Base-by-base conservation (phyloP, 352 stramenopile genomes). In the Pythium coloratum region DNA sequence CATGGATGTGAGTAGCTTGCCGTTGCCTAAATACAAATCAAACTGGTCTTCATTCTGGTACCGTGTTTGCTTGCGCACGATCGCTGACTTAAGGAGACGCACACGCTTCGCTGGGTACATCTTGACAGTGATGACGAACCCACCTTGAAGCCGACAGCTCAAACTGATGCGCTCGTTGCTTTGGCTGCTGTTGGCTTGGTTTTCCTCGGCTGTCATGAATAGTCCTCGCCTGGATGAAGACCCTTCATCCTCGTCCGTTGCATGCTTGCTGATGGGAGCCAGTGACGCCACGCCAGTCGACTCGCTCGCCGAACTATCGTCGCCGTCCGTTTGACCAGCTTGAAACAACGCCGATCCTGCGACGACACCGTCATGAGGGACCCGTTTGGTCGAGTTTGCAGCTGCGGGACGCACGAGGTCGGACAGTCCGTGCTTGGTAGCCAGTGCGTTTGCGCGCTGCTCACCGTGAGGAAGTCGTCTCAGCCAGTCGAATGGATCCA, bases 401-500 rank as follows among this genome's bases (percentile, higher is more conserved):
- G 58, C 61, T 8, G 69, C 44, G 8, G 49, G 55, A 34, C 76
- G 79, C 18, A 88, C 59, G 1, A 82, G 64, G 0, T 83, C 62
- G 9, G 64, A 26, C 5, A 91, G 72, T 7, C 79, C 74, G 49
- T 84, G 74, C 51, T 84, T 84, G 7, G 64, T 53, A 14, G 79
- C 76, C 8, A 91, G 58, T 5, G 76, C 59, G 55, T 86, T 81
- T 7, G 78, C 73, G n/a, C 81, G 80, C 5, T 84, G 72, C 20
- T 91, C 78, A 13, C 81, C 81, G 36, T 84, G 76, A 0, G 77
- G 76, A 33, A 76, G 78, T 38, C 69, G 61, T 3, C 80, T 66
- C 2, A 90, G 57, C 83, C 83, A 91, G 20, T 81, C 83, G 51
- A 91, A 88, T 24, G 82, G 76, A 38, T 92, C 80, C 47, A 72